A percentile compares a stretch with the other conserved stretches of the same genome.
Evolutionary conservation across 768 basidiomycete genomes (phyloP).

Genomic region (Cyathus striatus): DNA sequence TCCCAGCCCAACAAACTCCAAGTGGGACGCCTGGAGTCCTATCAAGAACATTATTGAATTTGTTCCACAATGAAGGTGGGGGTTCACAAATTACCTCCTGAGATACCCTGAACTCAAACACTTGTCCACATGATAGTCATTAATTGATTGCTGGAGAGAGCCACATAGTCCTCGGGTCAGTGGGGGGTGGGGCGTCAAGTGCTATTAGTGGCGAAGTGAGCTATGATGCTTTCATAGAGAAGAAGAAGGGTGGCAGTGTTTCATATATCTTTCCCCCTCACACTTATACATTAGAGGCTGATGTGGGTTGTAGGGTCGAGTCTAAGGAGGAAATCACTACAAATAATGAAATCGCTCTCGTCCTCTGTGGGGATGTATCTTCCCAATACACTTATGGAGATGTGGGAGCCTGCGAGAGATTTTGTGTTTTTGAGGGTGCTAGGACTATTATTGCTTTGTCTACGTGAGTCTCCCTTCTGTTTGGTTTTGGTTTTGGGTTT

Average conservation of each 20-base stretch:
- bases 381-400: conserved; percentile 85
- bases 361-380: conserved; percentile 81
- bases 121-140: too few relatives aligned
- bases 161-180: conserved; percentile 55
- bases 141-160: too few relatives aligned
- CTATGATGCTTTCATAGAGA: conserved; percentile 83
- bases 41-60: too few relatives aligned
- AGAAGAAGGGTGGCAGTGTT: conserved; percentile 60
- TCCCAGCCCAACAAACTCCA: too few relatives aligned
- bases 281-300: not conserved
- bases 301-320: too few relatives aligned
- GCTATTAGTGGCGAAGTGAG: conserved; percentile 73
- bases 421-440: conserved; percentile 85
- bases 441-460: conserved; percentile 87
- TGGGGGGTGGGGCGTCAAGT: conserved; percentile 61
- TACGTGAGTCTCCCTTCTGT: conserved; percentile 50
- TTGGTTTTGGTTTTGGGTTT: not conserved
- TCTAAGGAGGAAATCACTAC: conserved; percentile 65
- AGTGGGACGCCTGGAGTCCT: too few relatives aligned
- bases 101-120: too few relatives aligned
- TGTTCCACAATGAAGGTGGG: too few relatives aligned
- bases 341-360: conserved; percentile 69
- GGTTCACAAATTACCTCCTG: too few relatives aligned
- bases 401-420: conserved; percentile 96
- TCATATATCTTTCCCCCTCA: conserved; percentile 36